Evolutionary conservation across 176 grass and related monocot species (phyloP).

Genomic region (Oryza meyeriana): DNA sequence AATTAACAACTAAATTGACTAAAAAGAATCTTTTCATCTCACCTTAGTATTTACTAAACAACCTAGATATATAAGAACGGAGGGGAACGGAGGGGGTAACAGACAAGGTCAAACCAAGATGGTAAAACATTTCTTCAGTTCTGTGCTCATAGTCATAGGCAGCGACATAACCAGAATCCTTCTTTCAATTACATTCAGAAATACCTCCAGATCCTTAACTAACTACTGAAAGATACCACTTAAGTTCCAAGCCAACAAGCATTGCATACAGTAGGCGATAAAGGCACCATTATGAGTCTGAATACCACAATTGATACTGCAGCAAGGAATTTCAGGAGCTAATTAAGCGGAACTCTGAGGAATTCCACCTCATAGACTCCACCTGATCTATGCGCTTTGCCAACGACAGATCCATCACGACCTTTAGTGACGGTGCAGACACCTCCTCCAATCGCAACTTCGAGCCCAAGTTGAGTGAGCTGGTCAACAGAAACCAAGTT

Average conservation of each 20-base stretch:
- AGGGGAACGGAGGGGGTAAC: too few relatives aligned
- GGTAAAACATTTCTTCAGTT: too few relatives aligned
- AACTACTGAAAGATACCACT: background rate
- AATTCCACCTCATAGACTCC: background rate
- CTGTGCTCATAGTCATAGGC: background rate
- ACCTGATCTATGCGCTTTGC: background rate
- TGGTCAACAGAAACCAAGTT: background rate
- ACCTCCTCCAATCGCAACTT: background rate
- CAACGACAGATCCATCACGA: too few relatives aligned
- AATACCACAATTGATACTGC: background rate
- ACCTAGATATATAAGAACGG: too few relatives aligned
- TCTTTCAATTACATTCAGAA: too few relatives aligned
- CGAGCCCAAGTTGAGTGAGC: background rate
- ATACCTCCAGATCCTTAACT: background rate
- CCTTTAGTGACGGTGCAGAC: background rate
- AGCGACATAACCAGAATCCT: background rate
- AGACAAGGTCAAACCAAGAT: too few relatives aligned
- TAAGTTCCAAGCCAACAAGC: background rate
- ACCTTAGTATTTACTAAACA: too few relatives aligned
- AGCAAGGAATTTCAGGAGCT: background rate
- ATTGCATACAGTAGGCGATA: background rate
- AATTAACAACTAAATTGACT: too few relatives aligned
- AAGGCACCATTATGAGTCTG: background rate
- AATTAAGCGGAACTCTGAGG: background rate
- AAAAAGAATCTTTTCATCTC: too few relatives aligned